phyloP scores from a whole-genome alignment of 148 eudicot species.

The Gaultheria prostrata region DNA sequence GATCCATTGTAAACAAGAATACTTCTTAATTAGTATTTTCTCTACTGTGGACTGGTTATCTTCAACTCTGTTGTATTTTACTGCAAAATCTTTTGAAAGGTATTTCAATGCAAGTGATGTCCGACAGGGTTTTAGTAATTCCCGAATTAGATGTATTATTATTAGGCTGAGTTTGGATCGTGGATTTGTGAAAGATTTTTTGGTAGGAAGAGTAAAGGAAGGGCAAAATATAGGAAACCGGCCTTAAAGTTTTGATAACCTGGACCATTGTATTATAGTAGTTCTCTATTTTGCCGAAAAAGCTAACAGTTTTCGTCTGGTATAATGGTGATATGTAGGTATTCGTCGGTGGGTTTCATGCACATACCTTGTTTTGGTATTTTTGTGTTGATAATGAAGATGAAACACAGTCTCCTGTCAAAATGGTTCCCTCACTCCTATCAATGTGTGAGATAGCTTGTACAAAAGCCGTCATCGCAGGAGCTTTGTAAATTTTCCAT shows the following conservation, averaged over 20 bases:
- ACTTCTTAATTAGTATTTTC: background rate
- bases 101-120: background rate
- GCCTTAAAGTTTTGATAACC: background rate
- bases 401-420: slow-evolving; percentile 56
- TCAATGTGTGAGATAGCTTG: slow-evolving; percentile 31
- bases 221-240: too few relatives aligned
- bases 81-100: background rate
- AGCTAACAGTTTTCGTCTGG: background rate
- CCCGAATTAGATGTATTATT: too few relatives aligned
- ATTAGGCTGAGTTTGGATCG: too few relatives aligned
- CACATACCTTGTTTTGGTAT: slow-evolving; percentile 84
- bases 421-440: slow-evolving; percentile 64
- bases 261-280: background rate
- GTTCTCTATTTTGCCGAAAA: background rate
- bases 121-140: background rate
- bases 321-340: slow-evolving; percentile 43
- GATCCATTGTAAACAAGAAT: background rate
- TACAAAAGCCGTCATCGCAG: background rate
- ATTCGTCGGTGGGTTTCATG: slow-evolving; percentile 68
- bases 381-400: slow-evolving; percentile 59
- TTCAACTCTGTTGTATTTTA: background rate
- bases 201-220: too few relatives aligned
- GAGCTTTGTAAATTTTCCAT: background rate
- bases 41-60: background rate
- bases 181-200: too few relatives aligned